A percentile compares a stretch with the other conserved stretches of the same genome.
Conservation (phyloP, 495 filamentous ascomycete genomes). For the Polyplosphaeria fusca region DNA sequence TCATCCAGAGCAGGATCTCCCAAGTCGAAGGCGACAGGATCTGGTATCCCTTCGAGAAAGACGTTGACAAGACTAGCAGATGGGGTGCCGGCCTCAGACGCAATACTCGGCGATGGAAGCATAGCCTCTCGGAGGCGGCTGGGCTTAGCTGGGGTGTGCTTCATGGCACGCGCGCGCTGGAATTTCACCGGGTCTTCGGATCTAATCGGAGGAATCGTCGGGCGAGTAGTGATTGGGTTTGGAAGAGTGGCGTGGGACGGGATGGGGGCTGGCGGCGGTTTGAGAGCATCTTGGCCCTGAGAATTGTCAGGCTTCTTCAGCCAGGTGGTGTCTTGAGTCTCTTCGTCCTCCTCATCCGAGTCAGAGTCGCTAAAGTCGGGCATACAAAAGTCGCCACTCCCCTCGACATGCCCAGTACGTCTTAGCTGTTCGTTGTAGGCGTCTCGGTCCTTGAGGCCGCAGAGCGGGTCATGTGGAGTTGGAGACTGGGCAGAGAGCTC, state of each 20-base stretch:
- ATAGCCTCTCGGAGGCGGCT: slow-evolving; percentile 16
- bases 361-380: slow-evolving; percentile 7
- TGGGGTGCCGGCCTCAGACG: not conserved
- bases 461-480: not conserved
- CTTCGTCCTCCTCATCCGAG: not conserved
- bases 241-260: slow-evolving; percentile 20
- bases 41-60: not conserved
- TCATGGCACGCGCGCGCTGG: slow-evolving; percentile 8
- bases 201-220: not conserved
- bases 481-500: not conserved
- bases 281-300: not conserved
- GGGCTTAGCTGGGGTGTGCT: slow-evolving; percentile 21
- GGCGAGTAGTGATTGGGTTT: not conserved
- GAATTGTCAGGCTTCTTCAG: not conserved
- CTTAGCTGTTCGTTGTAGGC: slow-evolving; percentile 7
- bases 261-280: slow-evolving; percentile 3
- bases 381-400: slow-evolving; percentile 9
- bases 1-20: not conserved
- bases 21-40: not conserved
- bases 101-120: slow-evolving; percentile 8
- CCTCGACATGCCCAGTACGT: slow-evolving; percentile 16
- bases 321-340: not conserved
- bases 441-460: not conserved
- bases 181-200: slow-evolving; percentile 1
- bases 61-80: not conserved